Base-by-base conservation (phyloP, 208 protist genomes). In the Trypanosoma rangeli region DNA sequence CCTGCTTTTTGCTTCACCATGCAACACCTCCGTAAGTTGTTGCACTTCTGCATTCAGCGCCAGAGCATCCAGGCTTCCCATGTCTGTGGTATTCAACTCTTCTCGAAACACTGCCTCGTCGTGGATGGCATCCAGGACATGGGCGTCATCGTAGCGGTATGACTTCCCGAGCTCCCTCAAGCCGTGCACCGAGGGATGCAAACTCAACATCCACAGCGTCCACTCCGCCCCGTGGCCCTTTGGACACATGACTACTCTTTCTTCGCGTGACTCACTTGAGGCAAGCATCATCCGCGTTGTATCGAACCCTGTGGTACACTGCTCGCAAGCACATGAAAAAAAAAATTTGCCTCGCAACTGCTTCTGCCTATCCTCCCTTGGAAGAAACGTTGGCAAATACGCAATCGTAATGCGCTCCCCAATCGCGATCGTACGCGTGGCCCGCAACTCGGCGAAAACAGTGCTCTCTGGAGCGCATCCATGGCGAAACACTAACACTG, bases 401-500 rank as follows among this genome's bases (percentile, higher is more conserved):
- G 69, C 33, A 46, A 74, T 67, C 22, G 59, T 64, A 24, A 74
- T 50, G 28, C 63, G 60, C 33, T 74, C 69, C 26, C 69, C 69
- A 13, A 58, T 50, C 13, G 29, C 59, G n/a, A 74, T 65, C 5
- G 22, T 0, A 37, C 69, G 69, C 18, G 56, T 62, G n/a, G 69
- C 69, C 22, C 69, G 69, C 18, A 74, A 33, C 50, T 74, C 69
- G 35, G 63, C 63, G 26, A 48, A 61, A n/a, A 73, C 7, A 44
- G 29, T 39, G 42, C 61, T 63, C 9, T 73, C 61, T 46, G 39
- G 4, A n/a, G 33, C 56, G 26, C 59, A 59, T 3, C 55, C 56
- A 31, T 64, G 48, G 22, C 63, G 69, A 28, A 53, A 74, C 29
- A 74, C 60, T 10, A 74, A 26, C 3, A 64, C 50, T 4, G 69